Conservation (phyloP, 306 rosid genomes). For the Luffa aegyptiaca region DNA sequence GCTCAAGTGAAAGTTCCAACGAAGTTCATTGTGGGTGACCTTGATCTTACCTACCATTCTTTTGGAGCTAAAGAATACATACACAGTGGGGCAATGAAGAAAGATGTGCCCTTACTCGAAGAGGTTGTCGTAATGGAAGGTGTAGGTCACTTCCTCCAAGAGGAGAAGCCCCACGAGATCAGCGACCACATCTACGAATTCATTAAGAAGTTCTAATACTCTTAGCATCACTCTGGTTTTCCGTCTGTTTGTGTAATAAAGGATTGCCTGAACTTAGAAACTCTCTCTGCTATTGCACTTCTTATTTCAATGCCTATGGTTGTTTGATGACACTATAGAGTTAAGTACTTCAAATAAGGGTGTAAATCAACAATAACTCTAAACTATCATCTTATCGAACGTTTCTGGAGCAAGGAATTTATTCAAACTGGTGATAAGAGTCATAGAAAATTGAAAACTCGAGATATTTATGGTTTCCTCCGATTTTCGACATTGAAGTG, state of each 20-base stretch:
- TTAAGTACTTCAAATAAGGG: not conserved
- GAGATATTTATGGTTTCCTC: conserved; percentile 5
- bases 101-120: conserved; percentile 50
- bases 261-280: not conserved
- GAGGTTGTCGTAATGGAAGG: conserved; percentile 64
- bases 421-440: not conserved
- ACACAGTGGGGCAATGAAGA: conserved; percentile 70
- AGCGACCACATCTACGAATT: conserved; percentile 50
- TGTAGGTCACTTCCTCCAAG: conserved; percentile 58
- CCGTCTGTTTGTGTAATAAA: not conserved
- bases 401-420: not conserved
- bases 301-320: not conserved
- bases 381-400: not conserved
- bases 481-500: conserved; percentile 58
- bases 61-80: conserved; percentile 51
- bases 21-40: conserved; percentile 68
- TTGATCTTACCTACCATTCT: conserved; percentile 51
- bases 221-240: not conserved
- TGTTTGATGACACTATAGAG: not conserved
- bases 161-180: conserved; percentile 53
- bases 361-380: not conserved
- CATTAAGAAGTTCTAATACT: conserved; percentile 30
- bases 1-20: conserved; percentile 54
- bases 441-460: not conserved
- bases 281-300: not conserved